Base-by-base conservation (phyloP, 495 filamentous ascomycete species). In the Penicillium alfredii region DNA sequence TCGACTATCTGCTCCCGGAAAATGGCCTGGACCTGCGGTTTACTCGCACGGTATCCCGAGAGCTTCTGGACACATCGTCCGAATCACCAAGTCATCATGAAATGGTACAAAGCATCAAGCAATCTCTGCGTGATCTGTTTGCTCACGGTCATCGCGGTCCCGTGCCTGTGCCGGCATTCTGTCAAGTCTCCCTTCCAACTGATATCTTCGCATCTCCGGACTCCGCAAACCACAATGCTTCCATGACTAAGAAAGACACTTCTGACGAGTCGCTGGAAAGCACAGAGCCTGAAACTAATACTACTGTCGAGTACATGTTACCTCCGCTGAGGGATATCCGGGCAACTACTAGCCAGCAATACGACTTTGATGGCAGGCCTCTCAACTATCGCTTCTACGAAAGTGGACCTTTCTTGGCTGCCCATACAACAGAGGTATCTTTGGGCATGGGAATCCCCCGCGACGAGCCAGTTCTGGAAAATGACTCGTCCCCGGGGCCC, bases 1-100 rank as follows among this genome's bases (percentile, higher is more conserved):
- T 68, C 8, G 64, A 70, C 30, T 68, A 66, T 37, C 49, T 70
- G 8, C 51, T 70, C 8, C 66, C 66, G 3, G 66, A 70, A 41
- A 58, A 49, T 22, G 42, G 56, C 2, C 33, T 59, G 18, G 66
- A 70, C 38, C 45, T 70, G 17, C 64, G 64, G 3, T 70, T 70
- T 32, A 64, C 61, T 4, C 55, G 61, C 17, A 64, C 46, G 10
- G 15, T 61, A 12, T 57, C 53, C 30, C 47, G 36, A 1, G 50
- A 68, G 5, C 25, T 66, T 15, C 44, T 52, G 5, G 16, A 26
- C 0, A 44, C 37, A 2, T 20, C 25, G 7, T 11, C 28, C 10
- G 33, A 36, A 8, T 31, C 40, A 15, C 12, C 35, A 10, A 14
- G 38, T 6, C 24, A 35, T 10, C 14, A 41, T 34, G 13, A 11